Percentiles rank a stretch among this genome's conserved stretches.
phyloP scores from a whole-genome alignment of 1,284 basidiomycete genomes.

The Ustilago tritici region DNA sequence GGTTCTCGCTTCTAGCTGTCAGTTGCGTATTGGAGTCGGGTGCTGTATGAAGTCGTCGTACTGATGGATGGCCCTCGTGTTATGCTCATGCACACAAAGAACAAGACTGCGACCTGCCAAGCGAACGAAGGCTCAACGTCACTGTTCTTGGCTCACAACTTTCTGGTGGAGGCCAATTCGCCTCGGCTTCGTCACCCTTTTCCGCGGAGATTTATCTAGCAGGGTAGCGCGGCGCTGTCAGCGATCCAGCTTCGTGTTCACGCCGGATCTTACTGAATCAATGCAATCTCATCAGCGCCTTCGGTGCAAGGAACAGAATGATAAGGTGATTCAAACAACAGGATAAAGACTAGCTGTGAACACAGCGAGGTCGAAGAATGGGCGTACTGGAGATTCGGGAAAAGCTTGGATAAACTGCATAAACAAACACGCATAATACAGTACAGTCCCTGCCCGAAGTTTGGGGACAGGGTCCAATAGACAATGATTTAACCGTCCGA shows the following conservation, averaged over 20 bases:
- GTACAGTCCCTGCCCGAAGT: too few species aligned
- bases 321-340: neutral
- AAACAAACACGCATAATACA: neutral
- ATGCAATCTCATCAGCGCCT: neutral
- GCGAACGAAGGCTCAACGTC: conserved; percentile 10
- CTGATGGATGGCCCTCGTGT: neutral
- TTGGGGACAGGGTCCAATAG: too few species aligned
- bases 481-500: too few species aligned
- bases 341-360: neutral
- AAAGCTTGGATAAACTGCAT: conserved; percentile 38
- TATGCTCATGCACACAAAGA: conserved; percentile 13
- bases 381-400: neutral
- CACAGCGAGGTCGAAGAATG: neutral
- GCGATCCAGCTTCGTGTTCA: neutral
- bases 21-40: neutral
- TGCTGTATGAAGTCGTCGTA: neutral
- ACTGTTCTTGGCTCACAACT: conserved; percentile 13
- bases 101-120: neutral
- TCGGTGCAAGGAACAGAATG: neutral
- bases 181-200: conserved; percentile 1
- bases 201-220: conserved; percentile 12
- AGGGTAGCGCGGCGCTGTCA: neutral
- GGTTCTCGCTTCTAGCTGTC: neutral
- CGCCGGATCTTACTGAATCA: neutral
- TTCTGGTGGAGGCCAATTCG: conserved; percentile 5